Conservation (phyloP, 2,329 filamentous ascomycete species). For the Cladophialophora psammophila region DNA sequence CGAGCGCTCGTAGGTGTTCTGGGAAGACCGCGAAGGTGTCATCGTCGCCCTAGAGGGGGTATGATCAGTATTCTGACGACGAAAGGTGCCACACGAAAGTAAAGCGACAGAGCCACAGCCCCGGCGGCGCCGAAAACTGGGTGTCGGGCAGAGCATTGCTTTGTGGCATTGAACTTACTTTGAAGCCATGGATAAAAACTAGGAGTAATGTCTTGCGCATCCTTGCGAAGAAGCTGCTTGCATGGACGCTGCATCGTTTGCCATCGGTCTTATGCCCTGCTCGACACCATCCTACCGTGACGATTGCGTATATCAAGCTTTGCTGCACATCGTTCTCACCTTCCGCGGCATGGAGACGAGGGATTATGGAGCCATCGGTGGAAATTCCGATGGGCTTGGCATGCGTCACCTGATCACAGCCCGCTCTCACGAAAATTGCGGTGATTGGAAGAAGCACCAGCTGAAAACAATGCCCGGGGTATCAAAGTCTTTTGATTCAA, state of each 20-base stretch:
- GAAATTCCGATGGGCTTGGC: not conserved
- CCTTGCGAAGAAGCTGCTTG: constrained; percentile 34
- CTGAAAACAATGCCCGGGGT: not conserved
- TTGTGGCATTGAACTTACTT: constrained; percentile 44
- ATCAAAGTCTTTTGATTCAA: not conserved
- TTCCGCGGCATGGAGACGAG: not conserved
- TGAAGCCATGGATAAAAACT: constrained; percentile 59
- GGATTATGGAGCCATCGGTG: not conserved
- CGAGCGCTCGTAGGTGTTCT: constrained; percentile 51
- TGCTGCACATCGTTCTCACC: not conserved
- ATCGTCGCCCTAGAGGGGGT: constrained; percentile 52
- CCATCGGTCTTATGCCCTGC: not conserved
- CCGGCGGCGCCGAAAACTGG: not conserved
- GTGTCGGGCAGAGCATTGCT: not conserved
- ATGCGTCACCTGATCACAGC: not conserved
- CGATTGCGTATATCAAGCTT: not conserved
- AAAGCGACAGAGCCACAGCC: not conserved
- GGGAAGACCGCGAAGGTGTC: constrained; percentile 59
- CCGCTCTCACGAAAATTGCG: not conserved
- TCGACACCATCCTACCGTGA: not conserved
- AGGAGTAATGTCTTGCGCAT: constrained; percentile 57
- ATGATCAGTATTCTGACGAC: constrained; percentile 17
- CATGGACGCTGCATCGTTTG: constrained; percentile 33
- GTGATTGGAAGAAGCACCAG: not conserved
- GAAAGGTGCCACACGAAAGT: not conserved